Evolutionary conservation across 2,329 filamentous ascomycete genomes (phyloP), one percentile per base, ranked within the genome.

Genomic region (Madurella mycetomatis): DNA sequence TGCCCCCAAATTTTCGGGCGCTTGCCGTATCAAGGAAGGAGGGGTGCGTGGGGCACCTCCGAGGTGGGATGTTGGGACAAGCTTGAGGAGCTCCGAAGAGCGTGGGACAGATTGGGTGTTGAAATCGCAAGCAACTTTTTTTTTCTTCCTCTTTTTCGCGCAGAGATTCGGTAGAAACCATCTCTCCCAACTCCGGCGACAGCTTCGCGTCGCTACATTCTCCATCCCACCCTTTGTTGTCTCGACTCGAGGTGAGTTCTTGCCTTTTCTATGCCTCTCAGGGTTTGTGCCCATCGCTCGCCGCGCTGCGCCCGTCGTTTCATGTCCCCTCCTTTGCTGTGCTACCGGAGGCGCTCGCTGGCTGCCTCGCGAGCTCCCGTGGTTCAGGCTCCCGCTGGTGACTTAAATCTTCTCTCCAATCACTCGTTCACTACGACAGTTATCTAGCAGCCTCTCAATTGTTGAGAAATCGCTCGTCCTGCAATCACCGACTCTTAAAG

Each of bases 31-130:
- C 47, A 37, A 37, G 16, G 15, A 46, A 40, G 47, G 49, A 56
- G 55, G 57, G 55, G 55, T 47, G 45, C 57, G 53, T 50, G 53
- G 53, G 51, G 57, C 49, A 54, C 42, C 47, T 52, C 58, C 47
- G 54, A 47, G 34, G 60, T 58, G 61, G 58, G 61, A 60, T 62
- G 60, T 57, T 60, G 56, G 51, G 53, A 54, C 48, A 60, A 60
- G 57, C 56, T 59, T 51, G 50, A 50, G 40, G 50, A 57, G 53
- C 56, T 56, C 47, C 56, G 9, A 37, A 11, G 34, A 46, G 55
- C 42, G 49, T 46, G 18, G 51, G 50, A 49, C 31, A 39, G 41
- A 25, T 42, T 51, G 54, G 54, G 49, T 59, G 54, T 59, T 53
- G 47, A 60, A 37, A 37, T 15, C 13, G 34, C 47, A 34, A 32